Base-by-base conservation (phyloP, 83 land plant species). In the Picea abies region DNA sequence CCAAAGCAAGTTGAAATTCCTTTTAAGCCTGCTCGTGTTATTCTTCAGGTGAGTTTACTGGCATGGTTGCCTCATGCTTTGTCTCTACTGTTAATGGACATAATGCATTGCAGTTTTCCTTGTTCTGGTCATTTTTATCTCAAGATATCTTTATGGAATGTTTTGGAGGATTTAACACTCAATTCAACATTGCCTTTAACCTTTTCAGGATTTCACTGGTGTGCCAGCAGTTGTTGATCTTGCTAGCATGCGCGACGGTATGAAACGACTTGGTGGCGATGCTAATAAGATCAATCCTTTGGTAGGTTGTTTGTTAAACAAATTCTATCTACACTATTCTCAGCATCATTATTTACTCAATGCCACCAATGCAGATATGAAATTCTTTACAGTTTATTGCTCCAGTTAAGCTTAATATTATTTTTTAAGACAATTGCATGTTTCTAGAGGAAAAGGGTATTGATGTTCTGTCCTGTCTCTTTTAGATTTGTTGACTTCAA, bases 211-310 rank as follows among this genome's bases (percentile, higher is more conserved):
- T 84, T 96, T 96, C 68, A 96, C 96, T 77, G 96, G 98, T 76
- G 98, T 96, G n/a, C 96, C 98, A 66, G 98, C 95, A 56, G 91
- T 96, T 26, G 98, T 96, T 58, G 98, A 96, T 83, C 92, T 94
- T 35, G 96, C 98, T 80, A 89, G 93, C 75, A 96, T 96, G 98
- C 92, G 95, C 11, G 96, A 94, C 87, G 98, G 97, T 8, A 96
- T 94, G 88, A 94, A 83, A 62, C 88, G 88, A 39, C 92, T 96
- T 60, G 92, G 93, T 49, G 90, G 92, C 75, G 98, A 94, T 86
- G 82, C 98, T 3, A 87, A 88, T 60, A 96, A 96, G 89, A 96
- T 94, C 81, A 96, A 96, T 86, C 96, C 96, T 26, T 85, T 96
- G 96, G 98, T 95, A 73, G 16, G 84, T 67, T 37, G 10, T 52